phyloP scores from a whole-genome alignment of 176 grass and related monocot species.

The Cenchrus americanus region DNA sequence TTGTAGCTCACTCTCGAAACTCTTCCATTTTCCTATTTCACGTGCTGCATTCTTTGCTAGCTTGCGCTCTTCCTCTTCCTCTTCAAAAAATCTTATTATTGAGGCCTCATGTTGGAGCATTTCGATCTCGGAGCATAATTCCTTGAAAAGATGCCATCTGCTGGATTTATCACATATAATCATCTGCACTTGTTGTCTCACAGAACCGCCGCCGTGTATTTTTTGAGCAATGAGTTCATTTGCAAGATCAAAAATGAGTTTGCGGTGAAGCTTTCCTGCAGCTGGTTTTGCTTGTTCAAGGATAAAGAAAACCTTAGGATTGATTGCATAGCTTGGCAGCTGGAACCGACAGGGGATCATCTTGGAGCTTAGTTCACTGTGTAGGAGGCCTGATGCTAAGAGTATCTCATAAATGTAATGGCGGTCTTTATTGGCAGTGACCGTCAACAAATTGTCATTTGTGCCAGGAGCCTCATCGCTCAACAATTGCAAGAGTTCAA shows the following conservation, averaged over 20 bases:
- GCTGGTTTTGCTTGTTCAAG: constrained; percentile 64
- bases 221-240: constrained; percentile 64
- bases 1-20: constrained; percentile 48
- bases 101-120: constrained; percentile 35
- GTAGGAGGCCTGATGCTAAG: constrained; percentile 47
- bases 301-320: constrained; percentile 60
- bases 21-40: constrained; percentile 60
- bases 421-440: constrained; percentile 54
- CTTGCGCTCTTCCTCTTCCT: constrained; percentile 35
- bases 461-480: constrained; percentile 46
- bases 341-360: constrained; percentile 12
- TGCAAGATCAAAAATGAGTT: constrained; percentile 68
- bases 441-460: not conserved
- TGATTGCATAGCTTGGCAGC: constrained; percentile 39
- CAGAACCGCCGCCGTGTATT: constrained; percentile 12
- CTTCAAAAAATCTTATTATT: constrained; percentile 43
- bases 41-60: constrained; percentile 38
- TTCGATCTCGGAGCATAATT: constrained; percentile 61
- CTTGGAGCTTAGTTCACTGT: constrained; percentile 39
- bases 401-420: constrained; percentile 73
- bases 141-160: constrained; percentile 51
- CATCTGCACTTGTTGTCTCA: not conserved
- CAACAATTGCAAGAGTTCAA: constrained; percentile 48
- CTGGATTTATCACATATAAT: constrained; percentile 38
- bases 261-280: constrained; percentile 52